phyloP scores from a whole-genome alignment of 2,329 filamentous ascomycete genomes.

The Clonostachys rosea region DNA sequence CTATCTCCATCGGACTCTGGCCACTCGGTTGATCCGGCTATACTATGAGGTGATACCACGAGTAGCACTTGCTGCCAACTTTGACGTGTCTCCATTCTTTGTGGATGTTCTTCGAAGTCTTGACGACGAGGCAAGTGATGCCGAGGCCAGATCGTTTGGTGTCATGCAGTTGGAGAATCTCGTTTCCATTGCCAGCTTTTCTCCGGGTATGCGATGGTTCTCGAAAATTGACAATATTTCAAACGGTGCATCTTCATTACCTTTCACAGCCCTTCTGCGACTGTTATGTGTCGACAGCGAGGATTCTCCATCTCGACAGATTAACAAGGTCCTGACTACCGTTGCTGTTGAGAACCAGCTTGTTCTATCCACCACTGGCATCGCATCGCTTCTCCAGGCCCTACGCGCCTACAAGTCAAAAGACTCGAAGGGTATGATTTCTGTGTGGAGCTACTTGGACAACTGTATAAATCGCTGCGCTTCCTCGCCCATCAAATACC shows the following conservation, averaged over 20 bases:
- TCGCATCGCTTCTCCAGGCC: conserved; percentile 39
- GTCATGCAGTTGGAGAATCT: conserved; percentile 77
- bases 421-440: conserved; percentile 20
- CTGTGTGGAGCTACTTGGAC: conserved; percentile 70
- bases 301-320: conserved; percentile 29
- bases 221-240: conserved; percentile 62
- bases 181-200: conserved; percentile 73
- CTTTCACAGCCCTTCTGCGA: conserved; percentile 67
- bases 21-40: conserved; percentile 73
- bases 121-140: conserved; percentile 38
- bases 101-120: conserved; percentile 62
- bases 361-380: conserved; percentile 44
- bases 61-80: conserved; percentile 75
- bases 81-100: conserved; percentile 79
- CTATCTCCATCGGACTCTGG: conserved; percentile 70
- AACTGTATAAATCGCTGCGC: conserved; percentile 76
- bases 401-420: conserved; percentile 13
- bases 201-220: conserved; percentile 88
- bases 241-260: conserved; percentile 42
- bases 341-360: conserved; percentile 64
- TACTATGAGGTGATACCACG: conserved; percentile 83
- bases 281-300: conserved; percentile 22
- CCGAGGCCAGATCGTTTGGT: conserved; percentile 47
- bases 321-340: conserved; percentile 51
- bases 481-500: conserved; percentile 75